A percentile compares a stretch with the other conserved stretches of the same genome.
Evolutionary conservation across 805 yeast genomes (phyloP).

Genomic region (Lachancea sp.): DNA sequence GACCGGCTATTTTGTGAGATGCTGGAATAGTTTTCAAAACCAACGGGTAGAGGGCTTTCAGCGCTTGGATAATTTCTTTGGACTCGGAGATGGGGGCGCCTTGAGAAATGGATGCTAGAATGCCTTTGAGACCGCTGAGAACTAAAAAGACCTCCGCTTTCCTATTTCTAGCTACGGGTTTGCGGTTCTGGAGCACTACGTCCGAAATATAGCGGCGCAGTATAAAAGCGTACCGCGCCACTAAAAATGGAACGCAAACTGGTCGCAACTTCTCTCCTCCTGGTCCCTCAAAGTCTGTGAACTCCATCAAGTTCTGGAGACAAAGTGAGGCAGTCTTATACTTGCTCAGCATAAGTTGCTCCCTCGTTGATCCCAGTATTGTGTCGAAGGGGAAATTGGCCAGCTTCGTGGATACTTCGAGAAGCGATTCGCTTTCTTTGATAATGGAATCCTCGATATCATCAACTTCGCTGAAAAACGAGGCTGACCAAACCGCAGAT

Average conservation of each 20-base stretch:
- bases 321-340: slow-evolving; percentile 48
- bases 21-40: slow-evolving; percentile 30
- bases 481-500: slow-evolving; percentile 47
- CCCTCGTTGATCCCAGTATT: slow-evolving; percentile 59
- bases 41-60: slow-evolving; percentile 25
- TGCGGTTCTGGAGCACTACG: slow-evolving; percentile 46
- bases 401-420: slow-evolving; percentile 35
- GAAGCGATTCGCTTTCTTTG: slow-evolving; percentile 25
- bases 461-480: slow-evolving; percentile 53
- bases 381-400: slow-evolving; percentile 40
- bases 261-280: slow-evolving; percentile 18
- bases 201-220: slow-evolving; percentile 62
- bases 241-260: slow-evolving; percentile 41
- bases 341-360: slow-evolving; percentile 40
- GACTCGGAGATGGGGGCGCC: background rate
- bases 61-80: slow-evolving; percentile 9
- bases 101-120: slow-evolving; percentile 16
- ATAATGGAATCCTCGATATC: slow-evolving; percentile 43
- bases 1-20: slow-evolving; percentile 28
- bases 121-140: slow-evolving; percentile 38
- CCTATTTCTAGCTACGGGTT: slow-evolving; percentile 65
- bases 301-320: slow-evolving; percentile 44
- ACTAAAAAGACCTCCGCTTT: slow-evolving; percentile 51
- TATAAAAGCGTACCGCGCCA: slow-evolving; percentile 53
- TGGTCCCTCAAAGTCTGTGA: slow-evolving; percentile 30